phyloP scores from a whole-genome alignment of 1,139 yeast species.

The Yamadazyma oceani region DNA sequence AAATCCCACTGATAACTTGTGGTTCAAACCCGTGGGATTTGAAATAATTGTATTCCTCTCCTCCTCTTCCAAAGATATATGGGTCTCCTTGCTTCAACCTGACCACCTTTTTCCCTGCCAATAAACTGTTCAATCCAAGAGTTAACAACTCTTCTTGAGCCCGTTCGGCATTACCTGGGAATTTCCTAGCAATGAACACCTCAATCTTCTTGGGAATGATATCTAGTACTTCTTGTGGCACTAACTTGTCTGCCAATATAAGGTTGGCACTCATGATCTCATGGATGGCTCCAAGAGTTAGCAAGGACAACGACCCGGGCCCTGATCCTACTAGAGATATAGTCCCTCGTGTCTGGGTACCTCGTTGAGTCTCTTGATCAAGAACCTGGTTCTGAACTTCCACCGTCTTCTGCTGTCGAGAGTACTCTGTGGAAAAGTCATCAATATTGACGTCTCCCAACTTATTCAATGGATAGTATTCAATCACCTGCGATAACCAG shows the following conservation, averaged over 20 bases:
- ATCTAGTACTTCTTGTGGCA: constrained; percentile 83
- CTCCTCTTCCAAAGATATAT: constrained; percentile 95
- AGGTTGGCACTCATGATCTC: constrained; percentile 83
- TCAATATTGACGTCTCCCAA: constrained; percentile 58
- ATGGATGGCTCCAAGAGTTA: constrained; percentile 82
- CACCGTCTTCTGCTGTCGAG: too few species aligned
- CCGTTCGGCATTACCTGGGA: constrained; percentile 94
- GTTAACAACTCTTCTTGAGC: constrained; percentile 84
- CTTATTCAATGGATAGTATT: constrained; percentile 76
- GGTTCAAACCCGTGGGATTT: constrained; percentile 67
- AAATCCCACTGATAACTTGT: constrained; percentile 79
- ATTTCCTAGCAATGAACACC: constrained; percentile 84
- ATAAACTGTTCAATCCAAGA: constrained; percentile 64
- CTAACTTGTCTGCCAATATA: constrained; percentile 86
- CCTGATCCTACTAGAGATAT: constrained; percentile 91
- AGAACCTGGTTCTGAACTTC: too few species aligned
- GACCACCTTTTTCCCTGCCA: constrained; percentile 74
- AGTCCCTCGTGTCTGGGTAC: constrained; percentile 53
- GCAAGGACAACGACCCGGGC: constrained; percentile 82
- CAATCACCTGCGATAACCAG: constrained; percentile 90
- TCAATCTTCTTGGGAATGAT: constrained; percentile 73
- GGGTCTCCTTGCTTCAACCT: constrained; percentile 97
- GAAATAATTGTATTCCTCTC: constrained; percentile 82
- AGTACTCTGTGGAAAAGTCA: constrained; percentile 36
- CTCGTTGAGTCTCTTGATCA: too few species aligned